Evolutionary conservation across 2,329 filamentous ascomycete species (phyloP).

Genomic region (Penicillium corylophilum): DNA sequence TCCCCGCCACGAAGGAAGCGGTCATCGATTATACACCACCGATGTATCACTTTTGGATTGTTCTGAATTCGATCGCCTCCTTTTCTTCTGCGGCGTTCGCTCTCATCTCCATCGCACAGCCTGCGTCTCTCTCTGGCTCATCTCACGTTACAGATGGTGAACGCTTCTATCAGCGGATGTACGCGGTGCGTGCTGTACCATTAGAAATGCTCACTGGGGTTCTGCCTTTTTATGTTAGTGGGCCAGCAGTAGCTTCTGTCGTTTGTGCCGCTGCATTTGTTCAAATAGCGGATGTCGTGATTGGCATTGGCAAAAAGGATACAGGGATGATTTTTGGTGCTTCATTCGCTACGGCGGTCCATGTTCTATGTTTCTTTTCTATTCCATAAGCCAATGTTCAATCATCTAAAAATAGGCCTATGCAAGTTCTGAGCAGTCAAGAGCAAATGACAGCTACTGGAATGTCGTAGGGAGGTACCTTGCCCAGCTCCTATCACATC

Average conservation of each 20-base stretch:
- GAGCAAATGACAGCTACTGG: neutral
- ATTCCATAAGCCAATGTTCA: neutral
- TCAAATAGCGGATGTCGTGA: neutral
- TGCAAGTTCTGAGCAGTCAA: neutral
- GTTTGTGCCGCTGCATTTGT: neutral
- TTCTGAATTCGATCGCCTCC: neutral
- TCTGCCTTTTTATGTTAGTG: neutral
- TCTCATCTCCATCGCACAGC: neutral
- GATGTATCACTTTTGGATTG: neutral
- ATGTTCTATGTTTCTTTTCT: neutral
- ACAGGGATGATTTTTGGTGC: conserved; percentile 1
- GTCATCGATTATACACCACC: neutral
- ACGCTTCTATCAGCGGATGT: conserved; percentile 4
- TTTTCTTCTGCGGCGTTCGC: neutral
- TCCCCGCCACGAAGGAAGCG: no score
- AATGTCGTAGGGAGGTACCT: neutral
- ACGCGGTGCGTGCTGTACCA: conserved; percentile 1
- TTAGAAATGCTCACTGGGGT: neutral
- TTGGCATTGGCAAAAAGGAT: neutral
- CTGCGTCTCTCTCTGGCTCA: conserved; percentile 2
- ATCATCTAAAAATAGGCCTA: neutral
- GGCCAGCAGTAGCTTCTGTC: neutral
- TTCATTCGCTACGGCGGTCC: neutral
- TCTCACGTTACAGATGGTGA: neutral
- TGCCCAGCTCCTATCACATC: neutral